These are phyloP conservation scores for Ramalina peruviana DNA, from an alignment of 495 filamentous ascomycete genomes.

Conservation along the genomic window DNA sequence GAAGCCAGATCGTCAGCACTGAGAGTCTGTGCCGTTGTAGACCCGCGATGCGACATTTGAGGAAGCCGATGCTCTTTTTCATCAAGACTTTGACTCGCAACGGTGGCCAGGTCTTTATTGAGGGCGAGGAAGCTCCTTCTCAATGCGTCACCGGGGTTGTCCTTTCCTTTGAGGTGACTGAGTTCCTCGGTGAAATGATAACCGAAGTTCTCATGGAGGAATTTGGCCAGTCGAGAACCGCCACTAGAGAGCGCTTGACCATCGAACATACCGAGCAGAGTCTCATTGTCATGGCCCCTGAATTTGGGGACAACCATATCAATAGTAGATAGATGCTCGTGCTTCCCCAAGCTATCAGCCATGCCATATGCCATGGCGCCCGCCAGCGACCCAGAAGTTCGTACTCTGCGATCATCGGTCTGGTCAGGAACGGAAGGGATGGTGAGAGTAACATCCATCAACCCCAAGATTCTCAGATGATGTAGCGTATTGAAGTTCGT, in stretches of 20 bases:
- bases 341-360: slow-evolving; percentile 88
- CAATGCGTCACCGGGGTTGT: slow-evolving; percentile 71
- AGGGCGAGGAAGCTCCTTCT: slow-evolving; percentile 73
- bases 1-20: slow-evolving; percentile 77
- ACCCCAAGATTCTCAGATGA: slow-evolving; percentile 77
- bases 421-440: slow-evolving; percentile 88
- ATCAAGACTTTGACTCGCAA: slow-evolving; percentile 71
- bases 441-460: slow-evolving; percentile 96
- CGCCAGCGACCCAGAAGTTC: slow-evolving; percentile 85
- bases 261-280: slow-evolving; percentile 86
- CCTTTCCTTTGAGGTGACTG: slow-evolving; percentile 47
- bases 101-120: slow-evolving; percentile 86
- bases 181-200: slow-evolving; percentile 72
- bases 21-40: slow-evolving; percentile 53
- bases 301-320: slow-evolving; percentile 92
- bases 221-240: slow-evolving; percentile 92
- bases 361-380: slow-evolving; percentile 87
- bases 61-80: slow-evolving; percentile 42
- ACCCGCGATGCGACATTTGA: slow-evolving; percentile 49
- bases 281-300: slow-evolving; percentile 82
- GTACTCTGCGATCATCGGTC: slow-evolving; percentile 85
- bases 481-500: slow-evolving; percentile 80
- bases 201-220: slow-evolving; percentile 85
- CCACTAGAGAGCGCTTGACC: slow-evolving; percentile 71
- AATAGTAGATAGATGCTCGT: slow-evolving; percentile 92